These are phyloP conservation scores for Mycosarcoma maydis DNA, from an alignment of 1,284 basidiomycete species.

Conservation along the genomic window DNA sequence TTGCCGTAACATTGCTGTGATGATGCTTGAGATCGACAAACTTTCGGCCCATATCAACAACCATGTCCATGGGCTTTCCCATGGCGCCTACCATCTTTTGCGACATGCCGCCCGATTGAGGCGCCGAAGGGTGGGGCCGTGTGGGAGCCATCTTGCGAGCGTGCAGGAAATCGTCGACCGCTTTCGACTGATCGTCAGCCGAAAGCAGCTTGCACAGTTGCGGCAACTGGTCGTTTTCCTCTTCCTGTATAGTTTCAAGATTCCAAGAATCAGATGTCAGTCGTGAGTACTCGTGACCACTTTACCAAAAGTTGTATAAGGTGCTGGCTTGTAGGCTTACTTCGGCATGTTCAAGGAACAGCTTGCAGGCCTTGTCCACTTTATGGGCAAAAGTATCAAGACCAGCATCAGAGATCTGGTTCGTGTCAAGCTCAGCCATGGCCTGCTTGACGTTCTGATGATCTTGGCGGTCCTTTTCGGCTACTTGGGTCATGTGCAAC, in stretches of 20 bases:
- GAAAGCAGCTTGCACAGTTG: conserved; percentile 26
- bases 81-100: conserved; percentile 46
- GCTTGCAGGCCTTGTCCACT: conserved; percentile 39
- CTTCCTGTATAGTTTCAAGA: conserved; percentile 25
- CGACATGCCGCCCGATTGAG: conserved; percentile 51
- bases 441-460: conserved; percentile 54
- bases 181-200: conserved; percentile 43
- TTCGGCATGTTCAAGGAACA: conserved; percentile 52
- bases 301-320: neutral
- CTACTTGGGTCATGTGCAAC: conserved; percentile 18
- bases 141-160: conserved; percentile 50
- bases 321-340: too few relatives aligned
- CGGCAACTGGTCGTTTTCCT: conserved; percentile 38
- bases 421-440: conserved; percentile 39
- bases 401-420: conserved; percentile 21
- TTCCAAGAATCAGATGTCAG: too few relatives aligned
- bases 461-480: conserved; percentile 40
- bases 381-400: conserved; percentile 27
- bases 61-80: conserved; percentile 24
- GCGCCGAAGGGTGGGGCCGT: conserved; percentile 56
- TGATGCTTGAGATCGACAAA: conserved; percentile 38
- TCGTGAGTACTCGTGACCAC: too few relatives aligned
- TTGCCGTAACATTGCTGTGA: conserved; percentile 18
- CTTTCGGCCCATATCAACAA: conserved; percentile 14
- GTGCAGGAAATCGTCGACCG: conserved; percentile 45